Evolutionary conservation across 176 grass and related monocot genomes (phyloP).

Genomic region (Saccharum spontaneum): DNA sequence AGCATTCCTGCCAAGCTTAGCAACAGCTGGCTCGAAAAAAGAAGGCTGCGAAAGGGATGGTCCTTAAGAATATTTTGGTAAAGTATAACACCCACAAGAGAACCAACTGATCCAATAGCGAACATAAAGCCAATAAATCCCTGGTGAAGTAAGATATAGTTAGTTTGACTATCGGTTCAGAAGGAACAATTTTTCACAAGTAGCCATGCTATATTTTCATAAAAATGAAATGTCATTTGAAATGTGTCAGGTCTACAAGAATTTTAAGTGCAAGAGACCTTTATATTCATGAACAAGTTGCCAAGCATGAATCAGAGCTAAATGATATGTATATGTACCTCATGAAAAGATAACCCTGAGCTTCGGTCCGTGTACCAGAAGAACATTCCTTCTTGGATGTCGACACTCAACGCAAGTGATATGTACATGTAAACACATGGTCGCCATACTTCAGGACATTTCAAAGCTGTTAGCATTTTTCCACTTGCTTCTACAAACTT

Average conservation of each 20-base stretch:
- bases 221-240: slow-evolving; percentile 16
- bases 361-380: slow-evolving; percentile 82
- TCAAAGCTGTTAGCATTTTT: slow-evolving; percentile 66
- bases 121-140: slow-evolving; percentile 86
- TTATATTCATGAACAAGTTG: slow-evolving; percentile 1
- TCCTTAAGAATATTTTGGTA: slow-evolving; percentile 77
- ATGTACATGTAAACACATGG: slow-evolving; percentile 87
- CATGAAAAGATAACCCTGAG: slow-evolving; percentile 69
- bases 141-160: slow-evolving; percentile 41
- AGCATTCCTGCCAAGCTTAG: slow-evolving; percentile 77
- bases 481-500: slow-evolving; percentile 72
- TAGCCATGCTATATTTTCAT: slow-evolving; percentile 1
- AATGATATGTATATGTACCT: slow-evolving; percentile 46
- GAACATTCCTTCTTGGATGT: slow-evolving; percentile 98
- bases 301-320: background rate
- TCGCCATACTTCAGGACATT: slow-evolving; percentile 81
- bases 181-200: background rate
- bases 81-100: slow-evolving; percentile 72
- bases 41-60: slow-evolving; percentile 53
- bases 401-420: slow-evolving; percentile 72
- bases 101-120: slow-evolving; percentile 68
- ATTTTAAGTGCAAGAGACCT: background rate
- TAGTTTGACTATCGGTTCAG: slow-evolving; percentile 2
- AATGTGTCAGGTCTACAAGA: background rate
- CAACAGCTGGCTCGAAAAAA: slow-evolving; percentile 76